Base-by-base conservation (phyloP, 202 grass and related monocot genomes). In the Brachypodium distachyon region DNA sequence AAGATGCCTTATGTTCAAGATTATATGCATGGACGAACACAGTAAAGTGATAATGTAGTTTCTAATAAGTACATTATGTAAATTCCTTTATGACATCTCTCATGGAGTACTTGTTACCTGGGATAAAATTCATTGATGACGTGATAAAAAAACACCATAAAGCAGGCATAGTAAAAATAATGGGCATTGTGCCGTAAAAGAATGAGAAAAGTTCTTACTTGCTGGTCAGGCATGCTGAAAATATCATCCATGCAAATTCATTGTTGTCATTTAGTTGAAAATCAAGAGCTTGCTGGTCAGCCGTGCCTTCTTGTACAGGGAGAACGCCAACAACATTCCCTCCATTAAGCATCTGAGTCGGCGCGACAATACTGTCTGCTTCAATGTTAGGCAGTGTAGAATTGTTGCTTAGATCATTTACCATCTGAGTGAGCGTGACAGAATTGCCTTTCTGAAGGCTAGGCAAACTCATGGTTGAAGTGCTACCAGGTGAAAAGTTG, bases 191-290 rank as follows among this genome's bases (percentile, higher is more conserved):
- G 27, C 34, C 16, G 23, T 23, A 28, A 47, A 66, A 27, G 27
- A 54, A 57, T 16, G 12, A 18, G 2, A 79, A 61, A 59, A 13
- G 8, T 67, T 40, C 74, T 75, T 83, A 90, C 83, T 10, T 72
- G 31, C n/a, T 72, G 31, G 28, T 86, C 76, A 60, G 80, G 9
- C 51, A 57, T 26, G 25, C 32, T 40, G 11, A 80, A 28, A 58
- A 86, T 28, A 10, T n/a, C 70, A 53, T 83, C 48, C 11, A 76
- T 26, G 6, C 16, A 46, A 42, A 62, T 39, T 70, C 52, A 31
- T 77, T 57, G 36, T 9, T 82, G 22, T 75, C 25, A 34, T 26
- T 62, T 7, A 42, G 60, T 34, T 51, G 72, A 42, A 64, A 54
- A 36, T 38, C 53, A 40, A 32, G 12, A 17, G 9, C 57, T 68